A percentile compares a stretch with the other conserved stretches of the same genome.
Evolutionary conservation across 805 yeast species (phyloP).

Genomic region (Zygoascus tannicola): DNA sequence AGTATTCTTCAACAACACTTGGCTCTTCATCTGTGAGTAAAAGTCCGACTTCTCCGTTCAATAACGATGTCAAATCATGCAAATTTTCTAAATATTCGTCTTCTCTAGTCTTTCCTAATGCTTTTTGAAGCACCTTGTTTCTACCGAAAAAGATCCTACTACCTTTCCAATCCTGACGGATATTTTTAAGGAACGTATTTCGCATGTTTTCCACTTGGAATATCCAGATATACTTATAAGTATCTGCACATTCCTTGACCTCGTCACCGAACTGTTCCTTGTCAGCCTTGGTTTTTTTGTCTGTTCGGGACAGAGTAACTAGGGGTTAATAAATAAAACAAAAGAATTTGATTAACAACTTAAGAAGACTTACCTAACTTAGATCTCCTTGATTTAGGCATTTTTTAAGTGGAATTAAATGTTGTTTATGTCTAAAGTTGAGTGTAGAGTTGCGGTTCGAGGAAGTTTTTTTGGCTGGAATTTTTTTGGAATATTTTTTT

Average conservation of each 20-base stretch:
- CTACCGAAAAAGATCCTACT: conserved; percentile 85
- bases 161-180: conserved; percentile 88
- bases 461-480: background rate
- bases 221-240: conserved; percentile 72
- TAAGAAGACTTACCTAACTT: conserved; percentile 43
- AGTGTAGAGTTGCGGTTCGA: too few relatives aligned
- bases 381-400: conserved; percentile 97
- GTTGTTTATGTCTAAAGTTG: too few relatives aligned
- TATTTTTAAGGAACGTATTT: conserved; percentile 89
- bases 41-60: conserved; percentile 77
- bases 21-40: conserved; percentile 84
- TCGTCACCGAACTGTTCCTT: conserved; percentile 88
- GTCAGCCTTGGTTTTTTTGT: conserved; percentile 88
- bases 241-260: conserved; percentile 71
- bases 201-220: conserved; percentile 84
- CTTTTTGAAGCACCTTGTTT: conserved; percentile 86
- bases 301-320: conserved; percentile 92
- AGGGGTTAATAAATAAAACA: background rate
- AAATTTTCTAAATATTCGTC: conserved; percentile 86
- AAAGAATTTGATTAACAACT: conserved; percentile 1
- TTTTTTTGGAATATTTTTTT: background rate
- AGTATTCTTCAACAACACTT: conserved; percentile 83
- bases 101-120: conserved; percentile 77
- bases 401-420: conserved; percentile 22
- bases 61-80: conserved; percentile 52